Conservation (phyloP, 2,329 filamentous ascomycete genomes). For the Lachnellula cervina region DNA sequence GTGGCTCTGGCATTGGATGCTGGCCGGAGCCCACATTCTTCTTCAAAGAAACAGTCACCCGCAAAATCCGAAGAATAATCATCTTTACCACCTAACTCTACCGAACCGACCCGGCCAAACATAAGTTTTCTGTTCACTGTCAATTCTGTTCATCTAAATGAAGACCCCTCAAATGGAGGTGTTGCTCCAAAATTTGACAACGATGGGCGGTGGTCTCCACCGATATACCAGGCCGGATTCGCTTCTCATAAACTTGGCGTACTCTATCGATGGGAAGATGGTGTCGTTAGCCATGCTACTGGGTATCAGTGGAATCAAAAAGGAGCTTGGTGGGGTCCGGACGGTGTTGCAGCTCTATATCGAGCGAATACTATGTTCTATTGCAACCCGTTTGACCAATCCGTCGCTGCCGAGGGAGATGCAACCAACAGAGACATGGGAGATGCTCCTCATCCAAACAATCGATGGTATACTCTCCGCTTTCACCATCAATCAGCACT, state of each 20-base stretch:
- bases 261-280: background rate
- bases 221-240: background rate
- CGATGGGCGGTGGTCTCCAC: background rate
- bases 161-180: background rate
- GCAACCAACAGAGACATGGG: constrained; percentile 4
- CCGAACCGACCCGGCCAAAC: background rate
- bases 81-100: background rate
- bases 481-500: constrained; percentile 10
- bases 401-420: constrained; percentile 9
- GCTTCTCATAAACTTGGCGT: background rate
- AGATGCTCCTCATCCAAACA: background rate
- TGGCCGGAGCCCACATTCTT: too few species aligned
- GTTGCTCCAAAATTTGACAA: background rate
- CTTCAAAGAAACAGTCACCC: background rate
- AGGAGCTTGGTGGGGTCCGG: background rate
- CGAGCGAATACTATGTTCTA: constrained; percentile 14
- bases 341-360: constrained; percentile 4
- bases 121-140: background rate
- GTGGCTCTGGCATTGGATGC: too few species aligned
- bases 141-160: background rate
- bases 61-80: background rate
- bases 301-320: constrained; percentile 1
- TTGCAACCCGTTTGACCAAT: constrained; percentile 14
- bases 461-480: constrained; percentile 13
- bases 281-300: background rate